Percentiles rank a stretch among this genome's conserved stretches.
Evolutionary conservation across 2,329 filamentous ascomycete genomes (phyloP).

Genomic region (Fusarium avenaceum): DNA sequence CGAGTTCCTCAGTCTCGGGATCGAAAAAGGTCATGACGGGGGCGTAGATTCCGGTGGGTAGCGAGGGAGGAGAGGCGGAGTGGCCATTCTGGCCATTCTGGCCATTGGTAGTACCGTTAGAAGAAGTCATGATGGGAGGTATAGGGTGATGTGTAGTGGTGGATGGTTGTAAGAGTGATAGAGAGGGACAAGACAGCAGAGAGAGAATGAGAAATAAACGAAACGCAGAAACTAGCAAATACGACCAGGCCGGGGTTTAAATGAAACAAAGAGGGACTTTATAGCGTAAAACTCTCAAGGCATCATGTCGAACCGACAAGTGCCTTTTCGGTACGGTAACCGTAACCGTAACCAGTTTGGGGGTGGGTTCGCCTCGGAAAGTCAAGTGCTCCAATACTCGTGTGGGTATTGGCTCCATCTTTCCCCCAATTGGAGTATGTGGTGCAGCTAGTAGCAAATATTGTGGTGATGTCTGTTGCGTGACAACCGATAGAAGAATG

Average conservation of each 20-base stretch:
- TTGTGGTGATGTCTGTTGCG: conserved; percentile 18
- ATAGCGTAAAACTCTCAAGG: conserved; percentile 37
- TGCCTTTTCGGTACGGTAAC: conserved; percentile 29
- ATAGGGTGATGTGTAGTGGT: background rate
- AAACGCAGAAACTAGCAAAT: conserved; percentile 22
- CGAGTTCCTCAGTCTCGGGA: conserved; percentile 84
- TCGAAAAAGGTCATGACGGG: conserved; percentile 94
- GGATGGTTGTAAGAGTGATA: background rate
- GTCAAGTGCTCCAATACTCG: conserved; percentile 45
- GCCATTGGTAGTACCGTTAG: conserved; percentile 40
- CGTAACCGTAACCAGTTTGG: conserved; percentile 41
- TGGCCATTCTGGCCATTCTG: conserved; percentile 46
- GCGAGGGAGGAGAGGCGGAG: conserved; percentile 62
- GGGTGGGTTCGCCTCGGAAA: conserved; percentile 48
- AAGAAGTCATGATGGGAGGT: conserved; percentile 46
- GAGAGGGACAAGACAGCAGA: conserved; percentile 8
- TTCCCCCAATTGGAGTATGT: conserved; percentile 43
- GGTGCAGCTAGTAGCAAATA: conserved; percentile 15
- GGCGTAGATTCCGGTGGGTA: conserved; percentile 87
- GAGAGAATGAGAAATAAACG: conserved; percentile 17
- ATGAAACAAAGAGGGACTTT: conserved; percentile 44
- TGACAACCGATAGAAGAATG: conserved; percentile 28
- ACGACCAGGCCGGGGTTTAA: conserved; percentile 27
- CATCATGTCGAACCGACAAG: conserved; percentile 37
- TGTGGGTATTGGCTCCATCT: conserved; percentile 46